Evolutionary conservation across 805 yeast species (phyloP), one percentile per base, ranked within the genome.

Genomic region (Candida jianshihensis): DNA sequence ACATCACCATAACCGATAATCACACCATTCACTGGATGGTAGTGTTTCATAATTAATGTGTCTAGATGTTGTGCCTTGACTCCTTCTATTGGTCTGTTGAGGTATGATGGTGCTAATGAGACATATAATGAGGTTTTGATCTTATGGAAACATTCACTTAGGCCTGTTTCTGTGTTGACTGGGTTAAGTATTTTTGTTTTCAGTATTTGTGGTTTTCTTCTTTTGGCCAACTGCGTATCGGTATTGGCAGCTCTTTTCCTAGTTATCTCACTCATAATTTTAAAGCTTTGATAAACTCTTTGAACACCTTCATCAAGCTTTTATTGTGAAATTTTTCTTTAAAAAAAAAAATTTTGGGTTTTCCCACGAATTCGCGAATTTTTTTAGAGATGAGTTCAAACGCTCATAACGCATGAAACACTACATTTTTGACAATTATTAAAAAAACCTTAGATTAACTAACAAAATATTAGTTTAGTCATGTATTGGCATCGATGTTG

Each of bases 21-120:
- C 15, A 92, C 88, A 19, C 98, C 98, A 27, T 73, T 73, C 4
- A 81, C 81, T 19, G 77, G 70, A 12, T 74, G 60, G 46, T 73
- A 81, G 57, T 81, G 86, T 29, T 83, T 77, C 95, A 92, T 86
- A 21, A 92, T 66, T 60, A 92, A 66, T 4, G 92, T 88, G 53
- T 92, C 96, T 44, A 92, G 63, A 62, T 92, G 97, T 63, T 90
- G 97, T 20, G 78, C 70, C 57, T 77, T 75, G 44, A 92, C 71
- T 29, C 97, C 99, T 41, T 75, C 75, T 13, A 81, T 54, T 6
- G 96, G 95, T 34, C 70, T 65, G 29, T 68, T 64, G 26, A 78
- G 54, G 60, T 80, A 84, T 36, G 76, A 66, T 36, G 99, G 98
- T 5, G 99, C 96, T 36, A 92, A 57, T 8, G 96, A 87, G 6